These are phyloP conservation scores for Amniculicola lignicola DNA, from an alignment of 495 filamentous ascomycete species.

Conservation along the genomic window DNA sequence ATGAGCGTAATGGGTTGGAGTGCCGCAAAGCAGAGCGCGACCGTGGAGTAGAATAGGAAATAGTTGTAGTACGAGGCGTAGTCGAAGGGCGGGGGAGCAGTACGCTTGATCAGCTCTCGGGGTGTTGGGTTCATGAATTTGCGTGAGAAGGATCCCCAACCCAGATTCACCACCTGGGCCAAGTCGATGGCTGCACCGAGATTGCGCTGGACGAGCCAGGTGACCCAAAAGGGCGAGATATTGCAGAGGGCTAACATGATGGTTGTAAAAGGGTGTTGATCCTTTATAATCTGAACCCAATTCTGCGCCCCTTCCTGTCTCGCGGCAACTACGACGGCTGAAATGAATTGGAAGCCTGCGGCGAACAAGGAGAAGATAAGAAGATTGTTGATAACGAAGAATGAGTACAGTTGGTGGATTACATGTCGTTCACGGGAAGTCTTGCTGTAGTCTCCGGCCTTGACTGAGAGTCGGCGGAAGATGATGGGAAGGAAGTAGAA, in stretches of 20 bases:
- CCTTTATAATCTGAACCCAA: constrained; percentile 65
- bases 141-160: constrained; percentile 76
- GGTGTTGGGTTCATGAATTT: constrained; percentile 86
- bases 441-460: constrained; percentile 82
- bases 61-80: constrained; percentile 96
- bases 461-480: constrained; percentile 78
- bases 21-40: constrained; percentile 79
- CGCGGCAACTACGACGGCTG: constrained; percentile 58
- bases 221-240: constrained; percentile 89
- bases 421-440: constrained; percentile 93
- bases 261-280: constrained; percentile 55
- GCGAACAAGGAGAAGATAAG: constrained; percentile 89
- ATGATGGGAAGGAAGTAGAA: constrained; percentile 87
- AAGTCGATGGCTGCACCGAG: constrained; percentile 88
- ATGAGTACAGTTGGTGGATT: constrained; percentile 83
- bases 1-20: constrained; percentile 90
- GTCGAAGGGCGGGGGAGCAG: constrained; percentile 88
- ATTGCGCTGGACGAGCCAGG: constrained; percentile 88
- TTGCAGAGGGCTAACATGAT: constrained; percentile 68
- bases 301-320: constrained; percentile 45
- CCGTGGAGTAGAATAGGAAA: constrained; percentile 90
- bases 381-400: constrained; percentile 97
- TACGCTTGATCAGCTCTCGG: constrained; percentile 87
- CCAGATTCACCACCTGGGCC: constrained; percentile 73
- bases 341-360: constrained; percentile 68